phyloP scores from a whole-genome alignment of 768 basidiomycete genomes.

The Lyophyllum decastes region DNA sequence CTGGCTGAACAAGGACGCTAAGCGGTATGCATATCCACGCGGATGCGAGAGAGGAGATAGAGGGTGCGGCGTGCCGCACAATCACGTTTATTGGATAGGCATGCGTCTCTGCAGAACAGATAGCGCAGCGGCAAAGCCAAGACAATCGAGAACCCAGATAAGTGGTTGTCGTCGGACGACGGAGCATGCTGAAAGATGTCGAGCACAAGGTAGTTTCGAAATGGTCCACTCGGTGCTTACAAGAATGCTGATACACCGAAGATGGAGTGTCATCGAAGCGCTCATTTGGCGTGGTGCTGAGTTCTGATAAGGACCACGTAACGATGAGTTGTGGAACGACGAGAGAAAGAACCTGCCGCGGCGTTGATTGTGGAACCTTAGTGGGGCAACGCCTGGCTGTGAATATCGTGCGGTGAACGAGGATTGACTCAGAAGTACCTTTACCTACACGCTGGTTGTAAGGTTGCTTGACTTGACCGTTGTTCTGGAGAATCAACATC shows the following conservation, averaged over 20 bases:
- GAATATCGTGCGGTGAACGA: too few relatives aligned
- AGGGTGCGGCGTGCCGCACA: neutral
- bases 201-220: constrained; percentile 2
- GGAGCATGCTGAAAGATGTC: neutral
- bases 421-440: too few relatives aligned
- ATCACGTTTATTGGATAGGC: neutral
- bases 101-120: neutral
- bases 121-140: neutral
- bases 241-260: neutral
- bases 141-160: neutral
- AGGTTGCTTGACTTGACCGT: too few relatives aligned
- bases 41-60: neutral
- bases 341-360: too few relatives aligned
- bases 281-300: neutral
- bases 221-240: neutral
- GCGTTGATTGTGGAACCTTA: too few relatives aligned
- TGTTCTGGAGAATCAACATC: too few relatives aligned
- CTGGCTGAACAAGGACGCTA: neutral
- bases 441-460: too few relatives aligned
- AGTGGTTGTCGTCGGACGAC: neutral
- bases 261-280: neutral
- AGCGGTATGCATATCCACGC: neutral
- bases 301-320: neutral
- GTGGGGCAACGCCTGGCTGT: too few relatives aligned
- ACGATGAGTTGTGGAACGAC: too few relatives aligned